Evolutionary conservation across 2,329 filamentous ascomycete genomes (phyloP).

Genomic region (Tolypocladium guangdongense): DNA sequence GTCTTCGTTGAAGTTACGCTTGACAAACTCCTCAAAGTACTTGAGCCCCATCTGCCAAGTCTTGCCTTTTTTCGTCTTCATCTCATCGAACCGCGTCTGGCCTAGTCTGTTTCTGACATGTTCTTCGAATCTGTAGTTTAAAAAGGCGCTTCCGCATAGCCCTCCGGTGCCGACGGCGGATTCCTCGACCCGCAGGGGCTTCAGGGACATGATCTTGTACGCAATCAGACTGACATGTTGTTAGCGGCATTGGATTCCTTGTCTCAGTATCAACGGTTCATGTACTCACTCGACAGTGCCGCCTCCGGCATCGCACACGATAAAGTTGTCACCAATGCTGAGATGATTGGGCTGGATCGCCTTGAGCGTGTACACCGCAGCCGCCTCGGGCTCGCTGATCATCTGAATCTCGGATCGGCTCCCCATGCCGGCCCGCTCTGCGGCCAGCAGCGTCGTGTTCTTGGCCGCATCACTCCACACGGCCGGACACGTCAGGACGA

Average conservation of each 20-base stretch:
- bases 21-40: slow-evolving; percentile 79
- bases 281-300: slow-evolving; percentile 52
- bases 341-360: slow-evolving; percentile 68
- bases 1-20: slow-evolving; percentile 72
- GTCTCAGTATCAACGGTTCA: background rate
- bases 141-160: slow-evolving; percentile 65
- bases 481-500: slow-evolving; percentile 71
- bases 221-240: slow-evolving; percentile 50
- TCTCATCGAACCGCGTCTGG: slow-evolving; percentile 55
- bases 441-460: slow-evolving; percentile 68
- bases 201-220: slow-evolving; percentile 66
- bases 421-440: slow-evolving; percentile 70
- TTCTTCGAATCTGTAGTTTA: slow-evolving; percentile 74
- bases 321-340: slow-evolving; percentile 55
- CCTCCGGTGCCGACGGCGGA: slow-evolving; percentile 71
- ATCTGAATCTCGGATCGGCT: slow-evolving; percentile 59
- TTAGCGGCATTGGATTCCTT: slow-evolving; percentile 8
- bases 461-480: slow-evolving; percentile 84
- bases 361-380: slow-evolving; percentile 69
- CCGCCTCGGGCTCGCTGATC: slow-evolving; percentile 72
- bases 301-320: slow-evolving; percentile 53
- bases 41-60: slow-evolving; percentile 70
- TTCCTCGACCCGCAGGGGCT: slow-evolving; percentile 63
- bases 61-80: slow-evolving; percentile 68
- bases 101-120: slow-evolving; percentile 61